phyloP scores from a whole-genome alignment of 2,329 filamentous ascomycete genomes.

The Mycocentrospora acerina region DNA sequence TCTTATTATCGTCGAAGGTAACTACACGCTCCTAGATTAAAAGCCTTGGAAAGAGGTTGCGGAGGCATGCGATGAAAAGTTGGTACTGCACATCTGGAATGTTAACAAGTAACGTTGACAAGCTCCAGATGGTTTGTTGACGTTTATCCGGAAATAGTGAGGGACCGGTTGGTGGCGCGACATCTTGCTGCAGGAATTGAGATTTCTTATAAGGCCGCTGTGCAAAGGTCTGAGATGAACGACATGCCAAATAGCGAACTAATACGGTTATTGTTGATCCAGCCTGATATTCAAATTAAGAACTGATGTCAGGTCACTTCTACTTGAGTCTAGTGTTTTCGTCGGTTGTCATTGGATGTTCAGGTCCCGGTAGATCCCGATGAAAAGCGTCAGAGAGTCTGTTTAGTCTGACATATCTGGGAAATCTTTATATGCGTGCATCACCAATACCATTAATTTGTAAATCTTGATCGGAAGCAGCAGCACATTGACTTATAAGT shows the following conservation, averaged over 20 bases:
- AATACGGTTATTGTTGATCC: slow-evolving; percentile 22
- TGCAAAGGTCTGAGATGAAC: slow-evolving; percentile 24
- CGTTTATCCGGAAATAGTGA: slow-evolving; percentile 16
- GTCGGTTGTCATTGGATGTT: slow-evolving; percentile 15
- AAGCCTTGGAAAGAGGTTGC: slow-evolving; percentile 22
- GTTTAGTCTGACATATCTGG: slow-evolving; percentile 26
- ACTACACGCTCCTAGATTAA: slow-evolving; percentile 27
- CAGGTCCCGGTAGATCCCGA: slow-evolving; percentile 26
- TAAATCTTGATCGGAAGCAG: slow-evolving; percentile 26
- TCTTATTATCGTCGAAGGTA: slow-evolving; percentile 27
- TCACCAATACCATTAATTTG: slow-evolving; percentile 19
- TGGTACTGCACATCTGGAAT: background rate
- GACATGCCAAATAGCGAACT: slow-evolving; percentile 27
- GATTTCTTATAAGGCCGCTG: slow-evolving; percentile 17
- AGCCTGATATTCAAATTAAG: slow-evolving; percentile 19
- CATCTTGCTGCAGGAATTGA: slow-evolving; percentile 27
- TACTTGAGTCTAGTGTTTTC: no score
- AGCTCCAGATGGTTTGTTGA: slow-evolving; percentile 25
- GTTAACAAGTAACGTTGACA: slow-evolving; percentile 1
- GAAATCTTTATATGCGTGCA: slow-evolving; percentile 17
- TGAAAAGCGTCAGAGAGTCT: slow-evolving; percentile 26
- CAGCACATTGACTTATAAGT: slow-evolving; percentile 24
- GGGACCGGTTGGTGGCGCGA: slow-evolving; percentile 18
- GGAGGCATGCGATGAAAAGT: slow-evolving; percentile 20
- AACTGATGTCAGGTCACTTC: slow-evolving; percentile 11